Conservation (phyloP, 2,329 filamentous ascomycete species). For the Mollisia scopiformis region DNA sequence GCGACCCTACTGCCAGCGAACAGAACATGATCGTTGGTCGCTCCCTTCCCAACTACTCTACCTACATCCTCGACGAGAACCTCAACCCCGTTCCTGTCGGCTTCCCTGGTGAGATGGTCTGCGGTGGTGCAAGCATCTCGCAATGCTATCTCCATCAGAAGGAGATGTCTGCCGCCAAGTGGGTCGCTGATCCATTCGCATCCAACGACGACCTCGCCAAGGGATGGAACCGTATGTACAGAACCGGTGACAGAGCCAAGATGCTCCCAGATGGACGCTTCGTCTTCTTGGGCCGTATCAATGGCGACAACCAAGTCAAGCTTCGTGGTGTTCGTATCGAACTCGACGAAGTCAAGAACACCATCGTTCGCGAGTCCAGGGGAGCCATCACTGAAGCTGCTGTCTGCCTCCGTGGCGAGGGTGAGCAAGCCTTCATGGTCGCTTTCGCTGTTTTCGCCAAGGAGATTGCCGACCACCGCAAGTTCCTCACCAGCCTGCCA, state of each 20-base stretch:
- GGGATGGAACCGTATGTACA: not conserved
- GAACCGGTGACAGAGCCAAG: conserved; percentile 1
- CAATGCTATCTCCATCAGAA: conserved; percentile 1
- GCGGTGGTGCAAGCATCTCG: not conserved
- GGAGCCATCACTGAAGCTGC: not conserved
- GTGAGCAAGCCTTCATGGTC: not conserved
- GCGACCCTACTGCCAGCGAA: conserved; percentile 13
- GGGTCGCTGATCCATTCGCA: conserved; percentile 4
- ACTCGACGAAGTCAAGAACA: not conserved
- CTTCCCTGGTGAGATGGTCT: conserved; percentile 2
- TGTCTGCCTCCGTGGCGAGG: not conserved
- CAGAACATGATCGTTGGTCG: conserved; percentile 1
- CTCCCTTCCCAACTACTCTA: conserved; percentile 2
- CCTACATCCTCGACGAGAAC: conserved; percentile 1
- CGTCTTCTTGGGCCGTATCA: conserved; percentile 3
- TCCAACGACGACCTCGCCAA: conserved; percentile 1
- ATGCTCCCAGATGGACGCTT: conserved; percentile 4
- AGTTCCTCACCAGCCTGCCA: conserved; percentile 8
- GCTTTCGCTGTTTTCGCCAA: not conserved
- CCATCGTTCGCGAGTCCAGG: not conserved
- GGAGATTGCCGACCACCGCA: conserved; percentile 6
- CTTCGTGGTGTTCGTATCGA: conserved; percentile 5
- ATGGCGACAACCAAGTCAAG: conserved; percentile 2
- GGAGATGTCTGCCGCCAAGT: not conserved
- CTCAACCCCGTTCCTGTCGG: conserved; percentile 1